Conservation (phyloP, 352 stramenopile species). For the Paralagenidium karlingii region DNA sequence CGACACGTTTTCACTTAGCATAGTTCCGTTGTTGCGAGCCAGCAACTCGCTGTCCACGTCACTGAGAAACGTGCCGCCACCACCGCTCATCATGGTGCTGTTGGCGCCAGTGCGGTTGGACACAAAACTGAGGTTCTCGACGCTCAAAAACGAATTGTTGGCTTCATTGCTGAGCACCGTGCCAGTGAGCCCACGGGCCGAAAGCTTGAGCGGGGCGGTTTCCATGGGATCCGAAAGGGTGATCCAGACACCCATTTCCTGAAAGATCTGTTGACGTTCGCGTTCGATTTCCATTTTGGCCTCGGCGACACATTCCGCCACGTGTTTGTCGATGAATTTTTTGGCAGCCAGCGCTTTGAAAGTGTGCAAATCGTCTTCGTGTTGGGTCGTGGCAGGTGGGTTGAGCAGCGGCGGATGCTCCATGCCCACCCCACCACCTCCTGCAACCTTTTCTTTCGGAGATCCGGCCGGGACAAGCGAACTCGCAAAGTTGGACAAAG, state of each 20-base stretch:
- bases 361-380: conserved; percentile 21
- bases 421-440: too few species aligned
- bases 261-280: conserved; percentile 49
- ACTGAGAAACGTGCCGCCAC: too few species aligned
- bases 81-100: too few species aligned
- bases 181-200: conserved; percentile 8
- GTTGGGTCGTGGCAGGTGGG: too few species aligned
- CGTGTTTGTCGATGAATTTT: conserved; percentile 64
- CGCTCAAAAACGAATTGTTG: conserved; percentile 13
- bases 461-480: too few species aligned
- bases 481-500: too few species aligned
- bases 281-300: conserved; percentile 51
- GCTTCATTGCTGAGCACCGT: conserved; percentile 22
- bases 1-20: too few species aligned
- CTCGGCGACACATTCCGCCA: conserved; percentile 43
- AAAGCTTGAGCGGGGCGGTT: conserved; percentile 12
- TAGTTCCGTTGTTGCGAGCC: conserved; percentile 15
- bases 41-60: too few species aligned
- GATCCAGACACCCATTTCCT: conserved; percentile 31
- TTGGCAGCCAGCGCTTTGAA: conserved; percentile 38
- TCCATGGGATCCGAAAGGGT: neutral
- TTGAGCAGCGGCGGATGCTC: too few species aligned
- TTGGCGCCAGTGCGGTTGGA: too few species aligned
- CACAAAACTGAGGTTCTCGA: too few species aligned
- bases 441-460: conserved; percentile 6